phyloP scores from a whole-genome alignment of 2,329 filamentous ascomycete species.

The Aureobasidium lini region DNA sequence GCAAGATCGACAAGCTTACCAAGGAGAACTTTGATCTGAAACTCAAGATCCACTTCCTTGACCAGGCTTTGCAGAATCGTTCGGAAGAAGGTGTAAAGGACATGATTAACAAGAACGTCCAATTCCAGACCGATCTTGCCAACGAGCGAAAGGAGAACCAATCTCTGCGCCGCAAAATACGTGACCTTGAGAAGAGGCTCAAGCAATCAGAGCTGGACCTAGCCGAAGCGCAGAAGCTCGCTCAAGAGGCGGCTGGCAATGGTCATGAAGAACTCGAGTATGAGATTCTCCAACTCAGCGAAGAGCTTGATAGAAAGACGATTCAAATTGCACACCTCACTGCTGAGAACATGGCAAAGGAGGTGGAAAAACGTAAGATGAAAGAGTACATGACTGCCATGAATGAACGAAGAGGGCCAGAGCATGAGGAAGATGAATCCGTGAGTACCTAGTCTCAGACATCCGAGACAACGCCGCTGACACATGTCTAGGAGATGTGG shows the following conservation, averaged over 20 bases:
- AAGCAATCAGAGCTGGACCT: constrained; percentile 49
- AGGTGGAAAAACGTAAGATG: constrained; percentile 79
- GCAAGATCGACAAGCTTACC: constrained; percentile 88
- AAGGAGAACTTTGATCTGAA: constrained; percentile 99
- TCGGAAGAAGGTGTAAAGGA: constrained; percentile 96
- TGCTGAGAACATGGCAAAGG: constrained; percentile 68
- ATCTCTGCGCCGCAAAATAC: constrained; percentile 67
- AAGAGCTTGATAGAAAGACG: constrained; percentile 77
- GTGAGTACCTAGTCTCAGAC: constrained; percentile 11
- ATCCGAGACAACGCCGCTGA: background rate
- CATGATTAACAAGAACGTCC: constrained; percentile 96
- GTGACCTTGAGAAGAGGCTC: constrained; percentile 77
- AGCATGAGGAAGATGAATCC: constrained; percentile 31
- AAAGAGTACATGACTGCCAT: constrained; percentile 69
- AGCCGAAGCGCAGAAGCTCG: constrained; percentile 36
- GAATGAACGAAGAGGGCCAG: constrained; percentile 42
- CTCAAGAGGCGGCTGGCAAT: constrained; percentile 33
- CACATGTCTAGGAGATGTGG: constrained; percentile 66
- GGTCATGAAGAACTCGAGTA: constrained; percentile 64
- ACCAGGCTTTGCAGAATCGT: constrained; percentile 83
- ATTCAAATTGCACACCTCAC: constrained; percentile 75
- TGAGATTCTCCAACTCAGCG: constrained; percentile 75
- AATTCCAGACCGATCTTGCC: constrained; percentile 82
- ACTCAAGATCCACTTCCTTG: constrained; percentile 94
- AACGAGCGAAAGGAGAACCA: constrained; percentile 90